phyloP scores from a whole-genome alignment of 305 asterid genomes.

The Solanum hybrid region DNA sequence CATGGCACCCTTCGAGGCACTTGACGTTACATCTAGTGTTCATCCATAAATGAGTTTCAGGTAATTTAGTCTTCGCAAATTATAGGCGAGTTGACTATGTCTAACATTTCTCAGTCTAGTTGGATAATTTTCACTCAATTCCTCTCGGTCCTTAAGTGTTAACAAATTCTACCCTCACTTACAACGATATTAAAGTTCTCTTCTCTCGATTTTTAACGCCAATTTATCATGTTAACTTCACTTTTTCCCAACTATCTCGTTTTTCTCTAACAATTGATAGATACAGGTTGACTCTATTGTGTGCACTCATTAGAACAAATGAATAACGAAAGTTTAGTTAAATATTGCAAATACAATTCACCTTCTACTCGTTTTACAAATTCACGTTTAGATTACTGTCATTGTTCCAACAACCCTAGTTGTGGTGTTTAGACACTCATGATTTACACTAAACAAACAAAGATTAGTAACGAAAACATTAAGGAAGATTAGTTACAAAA shows the following conservation, averaged over 20 bases:
- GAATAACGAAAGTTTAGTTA: neutral
- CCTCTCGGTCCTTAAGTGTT: neutral
- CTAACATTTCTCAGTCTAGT: neutral
- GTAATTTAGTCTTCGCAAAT: neutral
- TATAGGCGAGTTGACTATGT: neutral
- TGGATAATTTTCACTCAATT: neutral
- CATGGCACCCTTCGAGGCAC: no score
- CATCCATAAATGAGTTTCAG: no score
- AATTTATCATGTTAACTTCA: neutral
- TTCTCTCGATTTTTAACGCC: neutral
- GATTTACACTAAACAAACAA: neutral
- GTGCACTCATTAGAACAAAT: neutral
- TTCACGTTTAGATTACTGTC: no score
- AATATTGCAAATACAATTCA: neutral
- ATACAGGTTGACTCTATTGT: neutral
- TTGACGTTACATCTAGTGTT: no score
- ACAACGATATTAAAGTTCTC: neutral
- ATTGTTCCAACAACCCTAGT: neutral
- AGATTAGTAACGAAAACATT: neutral
- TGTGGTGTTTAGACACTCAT: neutral
- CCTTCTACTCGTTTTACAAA: no score
- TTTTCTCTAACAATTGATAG: neutral
- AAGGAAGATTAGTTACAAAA: neutral
- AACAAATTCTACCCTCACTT: neutral
- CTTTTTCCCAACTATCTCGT: neutral